These are phyloP conservation scores for Didymella arachidicola DNA, from an alignment of 2,329 filamentous ascomycete species.

Conservation along the genomic window DNA sequence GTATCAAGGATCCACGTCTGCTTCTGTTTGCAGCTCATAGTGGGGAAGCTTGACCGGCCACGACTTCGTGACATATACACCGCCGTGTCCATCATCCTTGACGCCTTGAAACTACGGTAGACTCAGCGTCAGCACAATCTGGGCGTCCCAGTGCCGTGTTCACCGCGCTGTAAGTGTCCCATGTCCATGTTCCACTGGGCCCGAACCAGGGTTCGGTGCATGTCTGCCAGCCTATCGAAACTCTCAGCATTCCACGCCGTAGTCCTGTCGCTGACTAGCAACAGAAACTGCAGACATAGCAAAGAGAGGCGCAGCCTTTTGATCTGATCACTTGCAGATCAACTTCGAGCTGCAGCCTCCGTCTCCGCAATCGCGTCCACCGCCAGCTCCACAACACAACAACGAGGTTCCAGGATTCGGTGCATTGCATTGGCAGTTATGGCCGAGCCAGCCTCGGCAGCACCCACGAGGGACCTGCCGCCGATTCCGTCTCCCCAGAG, in stretches of 20 bases:
- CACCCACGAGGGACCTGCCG: conserved; percentile 37
- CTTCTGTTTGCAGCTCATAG: conserved; percentile 10
- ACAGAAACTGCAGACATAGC: conserved; percentile 4
- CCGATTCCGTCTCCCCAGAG: conserved; percentile 34
- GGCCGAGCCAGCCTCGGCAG: conserved; percentile 34
- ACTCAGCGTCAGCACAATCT: conserved; percentile 6
- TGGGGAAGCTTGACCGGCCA: conserved; percentile 17
- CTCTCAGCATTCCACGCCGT: conserved; percentile 24
- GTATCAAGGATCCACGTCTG: conserved; percentile 20
- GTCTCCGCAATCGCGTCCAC: neutral
- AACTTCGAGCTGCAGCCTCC: neutral
- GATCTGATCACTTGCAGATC: conserved; percentile 5
- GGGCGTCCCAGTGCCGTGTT: conserved; percentile 13
- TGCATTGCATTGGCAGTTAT: conserved; percentile 32
- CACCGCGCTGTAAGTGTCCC: conserved; percentile 28
- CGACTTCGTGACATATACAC: conserved; percentile 13
- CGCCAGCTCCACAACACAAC: neutral
- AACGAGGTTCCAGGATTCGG: conserved; percentile 11
- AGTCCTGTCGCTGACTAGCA: conserved; percentile 24
- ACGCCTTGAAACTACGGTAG: neutral
- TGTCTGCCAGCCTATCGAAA: conserved; percentile 21
- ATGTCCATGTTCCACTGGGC: conserved; percentile 17
- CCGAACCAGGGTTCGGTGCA: conserved; percentile 30
- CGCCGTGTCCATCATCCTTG: neutral
- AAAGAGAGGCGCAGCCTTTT: conserved; percentile 4